Evolutionary conservation across 352 stramenopile genomes (phyloP), one percentile per base, ranked within the genome.

Genomic region (Pythium coloratum): DNA sequence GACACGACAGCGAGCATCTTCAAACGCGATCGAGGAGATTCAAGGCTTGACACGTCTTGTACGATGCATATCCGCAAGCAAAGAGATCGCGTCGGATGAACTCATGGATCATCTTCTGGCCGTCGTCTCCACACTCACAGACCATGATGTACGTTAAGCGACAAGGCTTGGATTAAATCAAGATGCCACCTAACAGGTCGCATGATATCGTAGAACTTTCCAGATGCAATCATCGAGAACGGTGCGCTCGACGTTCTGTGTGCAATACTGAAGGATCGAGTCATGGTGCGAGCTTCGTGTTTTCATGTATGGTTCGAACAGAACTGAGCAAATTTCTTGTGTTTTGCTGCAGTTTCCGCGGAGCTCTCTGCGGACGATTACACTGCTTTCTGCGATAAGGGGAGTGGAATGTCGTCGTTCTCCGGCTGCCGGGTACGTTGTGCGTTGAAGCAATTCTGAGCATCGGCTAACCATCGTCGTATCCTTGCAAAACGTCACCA

Each of bases 101-200:
- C 53, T 69, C 14, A 33, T 54, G 32, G 20, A 59, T n/a, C 63
- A 64, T n/a, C 44, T 69, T 12, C 16, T 69, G 13, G 54, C 55
- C 9, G n/a, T 46, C 10, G 44, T 64, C 26, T 44, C 26, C 6
- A 9, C 2, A 30, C 44, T 69, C 20, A 10, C 55, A 13, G 16
- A 53, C 6, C 38, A 59, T 6, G 44, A 69, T 47, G 63, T 69
- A 47, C 18, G 63, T 58, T 0, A 42, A 42, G 13, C 28, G 13
- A 20, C 26, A 10, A 30, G 28, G 1, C 26, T 57, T 49, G n/a
- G 30, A 46, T 13, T 30, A 30, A 30, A 30, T 30, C 28, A 30
- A 30, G 28, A 50, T 38, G 33, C 9, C 12, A 34, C 6, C n/a
- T 56, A 3, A 64, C 12, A 16, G 0, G 2, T 36, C 3, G 16